phyloP scores from a whole-genome alignment of 805 yeast species.

The Kazachstania africana region DNA sequence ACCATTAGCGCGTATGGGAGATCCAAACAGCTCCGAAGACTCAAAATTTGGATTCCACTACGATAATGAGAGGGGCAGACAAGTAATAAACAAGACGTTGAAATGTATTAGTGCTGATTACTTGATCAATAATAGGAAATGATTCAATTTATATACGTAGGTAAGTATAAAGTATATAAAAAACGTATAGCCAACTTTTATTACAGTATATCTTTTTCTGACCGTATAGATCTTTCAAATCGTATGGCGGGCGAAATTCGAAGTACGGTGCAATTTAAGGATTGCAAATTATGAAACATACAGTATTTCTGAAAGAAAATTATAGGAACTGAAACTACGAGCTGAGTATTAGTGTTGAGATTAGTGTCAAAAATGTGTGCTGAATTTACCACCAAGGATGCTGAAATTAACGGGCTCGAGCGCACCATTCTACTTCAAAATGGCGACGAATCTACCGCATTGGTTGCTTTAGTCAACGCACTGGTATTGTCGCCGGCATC shows the following conservation, averaged over 20 bases:
- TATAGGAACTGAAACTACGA: no score
- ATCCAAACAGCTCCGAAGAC: background rate
- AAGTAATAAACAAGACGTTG: constrained; percentile 10
- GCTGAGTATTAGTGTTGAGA: no score
- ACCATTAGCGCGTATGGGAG: constrained; percentile 23
- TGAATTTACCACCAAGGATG: background rate
- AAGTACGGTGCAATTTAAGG: no score
- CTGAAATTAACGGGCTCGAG: constrained; percentile 26
- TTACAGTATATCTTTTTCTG: no score
- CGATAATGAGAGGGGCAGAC: constrained; percentile 9
- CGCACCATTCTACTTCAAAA: constrained; percentile 49
- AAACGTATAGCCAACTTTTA: no score
- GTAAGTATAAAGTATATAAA: background rate
- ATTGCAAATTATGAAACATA: no score
- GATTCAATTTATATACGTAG: background rate
- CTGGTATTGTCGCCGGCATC: constrained; percentile 39
- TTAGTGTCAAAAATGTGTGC: no score
- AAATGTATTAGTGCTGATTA: constrained; percentile 12
- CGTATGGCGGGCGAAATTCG: no score
- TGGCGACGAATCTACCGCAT: constrained; percentile 62
- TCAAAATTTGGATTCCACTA: constrained; percentile 11
- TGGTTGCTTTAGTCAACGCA: constrained; percentile 66
- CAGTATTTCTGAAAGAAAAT: no score
- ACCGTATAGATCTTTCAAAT: no score
- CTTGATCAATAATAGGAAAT: constrained; percentile 1